Evolutionary conservation across 352 stramenopile genomes (phyloP), one percentile per base, ranked within the genome.

Genomic region (Globisporangium alternatum): DNA sequence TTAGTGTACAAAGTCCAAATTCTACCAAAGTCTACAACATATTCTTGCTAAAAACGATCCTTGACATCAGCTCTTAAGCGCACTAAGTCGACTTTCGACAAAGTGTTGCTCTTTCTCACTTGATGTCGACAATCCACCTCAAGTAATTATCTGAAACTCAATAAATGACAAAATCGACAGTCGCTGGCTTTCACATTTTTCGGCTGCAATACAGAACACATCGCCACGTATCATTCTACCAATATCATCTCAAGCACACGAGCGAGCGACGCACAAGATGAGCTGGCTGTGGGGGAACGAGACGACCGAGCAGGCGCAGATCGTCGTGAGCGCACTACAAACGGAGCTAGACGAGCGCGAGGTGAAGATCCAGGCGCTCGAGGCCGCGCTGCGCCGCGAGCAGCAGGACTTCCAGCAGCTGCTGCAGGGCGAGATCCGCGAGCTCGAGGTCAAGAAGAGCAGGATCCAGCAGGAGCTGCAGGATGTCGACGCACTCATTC

Each of bases 281-380:
- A 94, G 86, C 64, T 94, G 86, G 86, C 56, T 94, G 49, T 94
- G 86, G 86, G 80, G 76, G 21, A 92, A 94, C 64, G 86, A 91
- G 75, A 93, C 86, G 63, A 89, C 81, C 41, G 86, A 92, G 69
- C 86, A 94, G 73, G 86, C 86, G 65, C 83, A 92, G 67, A 89
- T 93, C 63, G 86, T 94, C 41, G 83, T 94, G 65, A 90, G 75
- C 61, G 84, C 86, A 48, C 69, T 94, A 65, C 86, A 94, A 70
- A 76, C 71, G 62, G 86, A 94, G 66, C 64, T 94, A 60, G 86
- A 94, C 64, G 86, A 90, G 74, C 86, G 86, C 33, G 83, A 94
- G 72, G 70, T 56, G 35, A 92, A 91, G 69, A 91, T 94, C 64
- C 75, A 90, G 72, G 83, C 82, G 65, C 73, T 94, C 19, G 81